phyloP scores from a whole-genome alignment of 805 yeast species.

The Yamadazyma olivae region DNA sequence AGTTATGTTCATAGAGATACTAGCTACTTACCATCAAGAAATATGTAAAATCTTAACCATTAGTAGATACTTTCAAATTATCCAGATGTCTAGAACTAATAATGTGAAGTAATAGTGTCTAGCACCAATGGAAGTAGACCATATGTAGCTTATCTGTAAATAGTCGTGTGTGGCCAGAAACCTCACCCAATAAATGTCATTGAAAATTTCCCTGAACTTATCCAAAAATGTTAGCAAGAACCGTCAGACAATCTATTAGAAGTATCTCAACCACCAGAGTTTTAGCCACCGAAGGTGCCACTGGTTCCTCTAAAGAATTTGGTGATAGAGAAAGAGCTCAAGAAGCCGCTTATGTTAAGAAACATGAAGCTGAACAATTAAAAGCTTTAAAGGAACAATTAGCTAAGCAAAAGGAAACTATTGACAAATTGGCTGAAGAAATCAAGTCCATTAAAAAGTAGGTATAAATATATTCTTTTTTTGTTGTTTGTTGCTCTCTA shows the following conservation, averaged over 20 bases:
- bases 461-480: conserved; percentile 2
- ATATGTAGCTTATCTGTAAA: too few relatives aligned
- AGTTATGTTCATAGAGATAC: conserved; percentile 70
- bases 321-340: conserved; percentile 89
- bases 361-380: conserved; percentile 88
- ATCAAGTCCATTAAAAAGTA: conserved; percentile 49
- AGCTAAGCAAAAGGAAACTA: conserved; percentile 66
- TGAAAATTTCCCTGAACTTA: too few relatives aligned
- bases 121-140: too few relatives aligned
- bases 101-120: too few relatives aligned
- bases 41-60: conserved; percentile 20
- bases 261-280: conserved; percentile 27
- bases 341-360: conserved; percentile 80
- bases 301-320: conserved; percentile 23
- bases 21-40: conserved; percentile 40
- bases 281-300: conserved; percentile 19
- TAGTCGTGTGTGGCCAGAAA: too few relatives aligned
- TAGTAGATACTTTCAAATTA: too few relatives aligned
- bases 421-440: conserved; percentile 48
- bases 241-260: conserved; percentile 23
- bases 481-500: background rate
- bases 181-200: too few relatives aligned
- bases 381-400: conserved; percentile 71
- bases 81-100: background rate
- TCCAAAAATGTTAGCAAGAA: conserved; percentile 15